phyloP scores from a whole-genome alignment of 768 basidiomycete genomes.

The Tylopilus sp. region DNA sequence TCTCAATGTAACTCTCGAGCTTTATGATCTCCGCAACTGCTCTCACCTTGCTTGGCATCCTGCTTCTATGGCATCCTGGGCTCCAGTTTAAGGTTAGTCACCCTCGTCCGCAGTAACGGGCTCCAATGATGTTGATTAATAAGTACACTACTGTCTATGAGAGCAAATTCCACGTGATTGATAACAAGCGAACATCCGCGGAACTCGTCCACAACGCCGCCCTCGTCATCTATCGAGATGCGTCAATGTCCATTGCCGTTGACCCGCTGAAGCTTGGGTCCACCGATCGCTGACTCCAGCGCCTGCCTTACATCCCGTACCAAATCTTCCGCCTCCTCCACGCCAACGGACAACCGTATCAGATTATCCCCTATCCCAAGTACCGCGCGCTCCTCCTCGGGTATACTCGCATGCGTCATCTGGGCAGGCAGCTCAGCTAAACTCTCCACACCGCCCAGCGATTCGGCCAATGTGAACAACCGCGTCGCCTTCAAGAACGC shows the following conservation, averaged over 20 bases:
- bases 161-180: no score
- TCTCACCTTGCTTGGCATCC: no score
- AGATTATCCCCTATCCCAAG: conserved; percentile 79
- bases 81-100: no score
- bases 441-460: conserved; percentile 89
- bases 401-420: conserved; percentile 87
- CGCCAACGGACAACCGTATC: conserved; percentile 78
- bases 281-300: conserved; percentile 18
- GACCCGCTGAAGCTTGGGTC: background rate
- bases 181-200: no score
- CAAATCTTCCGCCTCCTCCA: conserved; percentile 86
- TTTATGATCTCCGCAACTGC: no score
- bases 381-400: conserved; percentile 57
- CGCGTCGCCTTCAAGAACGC: conserved; percentile 61
- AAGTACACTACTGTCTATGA: no score
- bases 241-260: background rate
- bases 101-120: no score
- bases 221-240: no score
- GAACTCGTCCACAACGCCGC: no score
- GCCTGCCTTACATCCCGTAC: conserved; percentile 36
- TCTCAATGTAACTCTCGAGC: no score
- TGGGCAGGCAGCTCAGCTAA: conserved; percentile 80
- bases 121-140: no score
- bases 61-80: no score
- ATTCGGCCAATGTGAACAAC: conserved; percentile 83